Evolutionary conservation across 176 grass and related monocot genomes (phyloP).

Genomic region (Avena insularis): DNA sequence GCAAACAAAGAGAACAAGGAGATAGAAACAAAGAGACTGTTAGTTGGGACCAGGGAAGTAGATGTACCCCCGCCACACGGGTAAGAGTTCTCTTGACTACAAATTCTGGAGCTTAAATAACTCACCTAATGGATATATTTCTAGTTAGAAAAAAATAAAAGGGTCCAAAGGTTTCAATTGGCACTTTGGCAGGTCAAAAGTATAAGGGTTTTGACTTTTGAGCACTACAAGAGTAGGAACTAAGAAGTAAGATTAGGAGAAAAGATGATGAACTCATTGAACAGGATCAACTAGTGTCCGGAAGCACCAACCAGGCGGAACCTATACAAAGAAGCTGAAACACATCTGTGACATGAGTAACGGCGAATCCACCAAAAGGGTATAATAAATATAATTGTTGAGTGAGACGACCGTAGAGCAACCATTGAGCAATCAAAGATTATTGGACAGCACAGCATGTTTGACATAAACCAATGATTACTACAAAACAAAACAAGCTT

Average conservation of each 20-base stretch:
- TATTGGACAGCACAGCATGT: not conserved
- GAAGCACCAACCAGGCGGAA: not conserved
- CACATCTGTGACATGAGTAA: not conserved
- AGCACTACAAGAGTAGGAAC: slow-evolving; percentile 18
- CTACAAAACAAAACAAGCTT: not conserved
- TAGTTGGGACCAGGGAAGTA: not conserved
- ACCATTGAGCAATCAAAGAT: too few relatives aligned
- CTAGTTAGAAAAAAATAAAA: not conserved
- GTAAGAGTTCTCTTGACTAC: not conserved
- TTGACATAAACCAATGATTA: not conserved
- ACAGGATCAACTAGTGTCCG: not conserved
- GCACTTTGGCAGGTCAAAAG: slow-evolving; percentile 16
- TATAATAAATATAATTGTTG: slow-evolving; percentile 6
- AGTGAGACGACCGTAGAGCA: not conserved
- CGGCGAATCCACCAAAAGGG: slow-evolving; percentile 4
- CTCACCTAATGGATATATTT: not conserved
- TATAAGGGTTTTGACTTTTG: slow-evolving; percentile 3
- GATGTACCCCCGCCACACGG: not conserved
- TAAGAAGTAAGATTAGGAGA: not conserved
- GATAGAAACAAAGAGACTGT: not conserved
- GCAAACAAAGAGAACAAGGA: slow-evolving; percentile 5
- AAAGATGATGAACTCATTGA: not conserved
- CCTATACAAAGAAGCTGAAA: not conserved
- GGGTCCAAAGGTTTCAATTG: not conserved
- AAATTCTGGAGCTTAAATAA: not conserved